These are phyloP conservation scores for Clohesyomyces aquaticus DNA, from an alignment of 495 filamentous ascomycete genomes.

Conservation along the genomic window DNA sequence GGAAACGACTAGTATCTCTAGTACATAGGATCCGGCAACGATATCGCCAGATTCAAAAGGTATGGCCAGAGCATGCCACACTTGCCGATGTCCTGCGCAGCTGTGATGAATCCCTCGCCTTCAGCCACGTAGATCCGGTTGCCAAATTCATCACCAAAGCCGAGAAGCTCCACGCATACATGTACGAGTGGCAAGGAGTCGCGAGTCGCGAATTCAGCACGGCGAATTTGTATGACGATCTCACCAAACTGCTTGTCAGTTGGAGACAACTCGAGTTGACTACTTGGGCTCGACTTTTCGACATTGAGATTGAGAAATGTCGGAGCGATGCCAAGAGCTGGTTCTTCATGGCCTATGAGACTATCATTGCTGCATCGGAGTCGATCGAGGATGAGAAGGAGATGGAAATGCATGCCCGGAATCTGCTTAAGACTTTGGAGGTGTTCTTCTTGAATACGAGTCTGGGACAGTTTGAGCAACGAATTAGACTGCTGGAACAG, in stretches of 20 bases:
- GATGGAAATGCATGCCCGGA: constrained; percentile 64
- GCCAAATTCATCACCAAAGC: constrained; percentile 80
- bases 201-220: constrained; percentile 79
- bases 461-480: constrained; percentile 75
- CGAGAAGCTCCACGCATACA: constrained; percentile 77
- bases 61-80: constrained; percentile 75
- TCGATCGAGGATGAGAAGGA: constrained; percentile 56
- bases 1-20: constrained; percentile 67
- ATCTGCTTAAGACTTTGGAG: constrained; percentile 71
- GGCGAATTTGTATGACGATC: constrained; percentile 66
- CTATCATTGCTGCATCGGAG: constrained; percentile 74
- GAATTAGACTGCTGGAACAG: constrained; percentile 71
- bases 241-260: constrained; percentile 74
- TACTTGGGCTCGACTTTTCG: constrained; percentile 89
- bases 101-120: constrained; percentile 72
- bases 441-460: constrained; percentile 73
- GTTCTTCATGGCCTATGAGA: constrained; percentile 97
- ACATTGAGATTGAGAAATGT: constrained; percentile 76
- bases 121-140: constrained; percentile 81
- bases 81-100: constrained; percentile 73
- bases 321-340: constrained; percentile 78
- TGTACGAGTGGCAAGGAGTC: constrained; percentile 93
- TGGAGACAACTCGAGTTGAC: constrained; percentile 91
- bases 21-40: constrained; percentile 67
- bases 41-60: constrained; percentile 68